Base-by-base conservation (phyloP, 1,139 yeast genomes). In the Candida smagusa region DNA sequence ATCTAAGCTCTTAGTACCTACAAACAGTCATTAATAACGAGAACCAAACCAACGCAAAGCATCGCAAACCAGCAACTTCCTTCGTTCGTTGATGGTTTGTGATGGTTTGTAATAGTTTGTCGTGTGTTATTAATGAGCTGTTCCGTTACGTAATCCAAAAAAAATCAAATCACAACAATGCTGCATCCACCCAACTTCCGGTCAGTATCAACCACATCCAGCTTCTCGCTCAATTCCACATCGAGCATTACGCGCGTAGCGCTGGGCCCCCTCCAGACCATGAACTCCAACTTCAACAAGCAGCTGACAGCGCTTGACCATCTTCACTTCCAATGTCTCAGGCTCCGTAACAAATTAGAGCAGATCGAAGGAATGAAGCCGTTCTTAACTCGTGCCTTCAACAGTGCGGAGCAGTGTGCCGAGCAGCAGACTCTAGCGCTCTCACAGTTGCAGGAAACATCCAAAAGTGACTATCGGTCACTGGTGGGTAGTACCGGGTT, bases 391-490 rank as follows among this genome's bases (percentile, higher is more conserved):
- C 65, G 80, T 35, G 74, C 90, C 9, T 66, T 59, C 49, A 53
- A 50, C 29, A 56, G 60, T 5, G 87, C 92, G 7, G 92, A 83
- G 53, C 76, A 72, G 37, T 63, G 79, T 42, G 76, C 86, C 37
- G 92, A 84, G 53, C 81, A 81, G 49, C 92, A 84, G 61, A 85
- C 90, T 1, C 63, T 81, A 48, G 72, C 80, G 2, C 63, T 82
- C 31, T 73, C 69, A 12, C 72, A 69, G 46, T 49, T 36, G 23
- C 48, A 45, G 27, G 51, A 44, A 26, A 22, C 32, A 12, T 37
- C 43, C 16, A 36, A 42, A 7, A 50, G 44, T 37, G 68, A 61
- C 29, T 59, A 56, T 43, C 50, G 72, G 26, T 43, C 64, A 2
- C 59, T 65, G 6, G 46, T 56, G 13, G 61, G 61, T 23, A 52